These are phyloP conservation scores for Naganishia friedmannii DNA, from an alignment of 768 basidiomycete genomes.

Conservation along the genomic window DNA sequence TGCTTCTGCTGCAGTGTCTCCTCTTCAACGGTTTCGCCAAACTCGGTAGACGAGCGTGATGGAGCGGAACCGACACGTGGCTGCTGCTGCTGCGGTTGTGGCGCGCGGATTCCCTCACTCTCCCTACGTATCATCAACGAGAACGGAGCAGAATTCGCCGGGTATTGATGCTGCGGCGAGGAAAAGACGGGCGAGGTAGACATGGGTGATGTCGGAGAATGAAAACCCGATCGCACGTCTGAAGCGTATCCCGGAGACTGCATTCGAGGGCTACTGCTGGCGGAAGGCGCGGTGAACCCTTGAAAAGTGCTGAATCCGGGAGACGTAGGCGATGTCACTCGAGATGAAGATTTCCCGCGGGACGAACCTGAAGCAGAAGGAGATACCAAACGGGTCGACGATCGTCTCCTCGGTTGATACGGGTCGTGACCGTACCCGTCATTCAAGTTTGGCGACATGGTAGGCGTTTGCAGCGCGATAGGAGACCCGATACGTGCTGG, in stretches of 20 bases:
- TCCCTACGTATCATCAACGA: conserved; percentile 18
- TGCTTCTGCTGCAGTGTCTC: neutral
- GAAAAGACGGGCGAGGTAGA: neutral
- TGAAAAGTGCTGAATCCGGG: conserved; percentile 12
- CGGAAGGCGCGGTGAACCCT: neutral
- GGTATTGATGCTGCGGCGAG: neutral
- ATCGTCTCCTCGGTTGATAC: conserved; percentile 6
- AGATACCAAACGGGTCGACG: conserved; percentile 1
- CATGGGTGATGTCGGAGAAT: neutral
- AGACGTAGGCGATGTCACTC: neutral
- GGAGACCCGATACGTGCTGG: neutral
- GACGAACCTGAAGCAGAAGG: neutral
- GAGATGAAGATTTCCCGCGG: neutral
- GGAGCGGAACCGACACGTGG: neutral
- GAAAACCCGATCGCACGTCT: neutral
- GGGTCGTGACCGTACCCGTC: neutral
- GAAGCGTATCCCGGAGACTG: neutral
- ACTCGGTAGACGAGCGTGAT: no score
- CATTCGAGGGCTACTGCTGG: neutral
- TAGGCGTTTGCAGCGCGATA: neutral
- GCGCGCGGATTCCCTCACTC: neutral
- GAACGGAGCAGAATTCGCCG: neutral
- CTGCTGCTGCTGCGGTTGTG: neutral
- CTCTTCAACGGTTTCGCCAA: neutral
- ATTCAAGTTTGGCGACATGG: neutral